Evolutionary conservation across 2,329 filamentous ascomycete species (phyloP), one percentile per base, ranked within the genome.

Genomic region (Trichoderma simmonsii): DNA sequence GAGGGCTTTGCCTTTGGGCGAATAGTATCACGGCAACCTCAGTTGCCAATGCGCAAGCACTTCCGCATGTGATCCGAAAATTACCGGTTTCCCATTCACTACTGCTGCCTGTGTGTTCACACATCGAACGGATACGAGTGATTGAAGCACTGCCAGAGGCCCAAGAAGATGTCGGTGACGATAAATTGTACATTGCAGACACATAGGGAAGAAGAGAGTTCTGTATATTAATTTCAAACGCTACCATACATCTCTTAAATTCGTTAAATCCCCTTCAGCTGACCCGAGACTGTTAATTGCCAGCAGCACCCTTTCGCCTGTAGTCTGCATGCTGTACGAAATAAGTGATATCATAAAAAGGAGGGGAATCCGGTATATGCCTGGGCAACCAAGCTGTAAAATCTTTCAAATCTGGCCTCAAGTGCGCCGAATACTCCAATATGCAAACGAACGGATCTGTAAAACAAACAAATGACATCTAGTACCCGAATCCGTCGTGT

Each of bases 401-500:
- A 69, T 57, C 51, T 67, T 65, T 65, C 64, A 43, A 57, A 68
- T 48, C 28, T 43, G 15, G 59, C 8, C 34, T n/a, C 12, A 39
- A 24, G n/a, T 57, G 39, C 28, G 64, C 70, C 70, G 51, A 57
- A 39, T 30, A 70, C 71, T 70, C 65, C 71, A 43, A 51, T 62
- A 73, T 67, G 68, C 68, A 71, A 71, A 71, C 36, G 71, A 71
- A 48, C n/a, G 71, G 4, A 71, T 73, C 56, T 57, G 34, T 28
- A 30, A 32, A 60, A 32, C 28, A 51, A 18, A n/a, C 14, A 62
- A 70, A 62, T 7, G 15, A 28, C 26, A n/a, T 71, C 67, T 72
- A 74, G 75, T 76, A 83, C 43, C 87, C 88, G 79, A 86, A 88
- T 68, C 86, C 86, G 75, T 89, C 87, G 78, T 91, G 89, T 77